phyloP scores from a whole-genome alignment of 1,284 basidiomycete genomes.

The Pascua guehoae region DNA sequence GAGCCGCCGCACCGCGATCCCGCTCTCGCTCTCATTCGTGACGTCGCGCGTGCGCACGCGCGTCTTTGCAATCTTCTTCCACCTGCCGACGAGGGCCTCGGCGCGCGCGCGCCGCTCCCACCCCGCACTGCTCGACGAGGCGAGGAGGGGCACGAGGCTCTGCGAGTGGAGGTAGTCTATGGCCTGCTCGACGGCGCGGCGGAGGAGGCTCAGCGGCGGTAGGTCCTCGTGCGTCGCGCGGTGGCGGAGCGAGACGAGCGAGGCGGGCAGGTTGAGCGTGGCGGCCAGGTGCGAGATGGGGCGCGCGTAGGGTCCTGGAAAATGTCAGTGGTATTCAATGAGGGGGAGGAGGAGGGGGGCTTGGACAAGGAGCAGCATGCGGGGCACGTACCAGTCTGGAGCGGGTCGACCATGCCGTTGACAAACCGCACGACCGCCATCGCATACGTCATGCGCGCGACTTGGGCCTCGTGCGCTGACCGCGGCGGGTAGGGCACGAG shows the following conservation, averaged over 20 bases:
- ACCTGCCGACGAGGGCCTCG: slow-evolving; percentile 41
- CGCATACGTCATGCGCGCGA: slow-evolving; percentile 60
- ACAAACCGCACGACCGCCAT: slow-evolving; percentile 75
- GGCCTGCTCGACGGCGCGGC: slow-evolving; percentile 71
- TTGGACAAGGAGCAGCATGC: not conserved
- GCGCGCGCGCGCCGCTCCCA: slow-evolving; percentile 51
- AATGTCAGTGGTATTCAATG: not conserved
- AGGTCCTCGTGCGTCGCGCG: slow-evolving; percentile 94
- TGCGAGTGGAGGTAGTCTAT: slow-evolving; percentile 63
- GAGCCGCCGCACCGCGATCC: slow-evolving; percentile 35
- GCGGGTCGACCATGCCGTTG: slow-evolving; percentile 89
- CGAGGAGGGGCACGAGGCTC: slow-evolving; percentile 62
- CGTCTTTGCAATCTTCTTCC: slow-evolving; percentile 46
- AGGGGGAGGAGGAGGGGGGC: not conserved
- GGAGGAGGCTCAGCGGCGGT: slow-evolving; percentile 74
- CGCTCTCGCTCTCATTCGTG: slow-evolving; percentile 61
- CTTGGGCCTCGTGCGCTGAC: slow-evolving; percentile 58
- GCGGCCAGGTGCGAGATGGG: slow-evolving; percentile 85
- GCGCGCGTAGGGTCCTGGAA: slow-evolving; percentile 62
- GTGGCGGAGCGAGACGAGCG: slow-evolving; percentile 92
- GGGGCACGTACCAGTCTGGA: slow-evolving; percentile 67
- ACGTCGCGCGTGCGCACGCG: slow-evolving; percentile 62
- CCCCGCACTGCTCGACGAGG: slow-evolving; percentile 56
- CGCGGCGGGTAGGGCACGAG: slow-evolving; percentile 55
- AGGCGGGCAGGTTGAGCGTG: slow-evolving; percentile 77